Base-by-base conservation (phyloP, 2,329 filamentous ascomycete species). In the Xylaria sp. region DNA sequence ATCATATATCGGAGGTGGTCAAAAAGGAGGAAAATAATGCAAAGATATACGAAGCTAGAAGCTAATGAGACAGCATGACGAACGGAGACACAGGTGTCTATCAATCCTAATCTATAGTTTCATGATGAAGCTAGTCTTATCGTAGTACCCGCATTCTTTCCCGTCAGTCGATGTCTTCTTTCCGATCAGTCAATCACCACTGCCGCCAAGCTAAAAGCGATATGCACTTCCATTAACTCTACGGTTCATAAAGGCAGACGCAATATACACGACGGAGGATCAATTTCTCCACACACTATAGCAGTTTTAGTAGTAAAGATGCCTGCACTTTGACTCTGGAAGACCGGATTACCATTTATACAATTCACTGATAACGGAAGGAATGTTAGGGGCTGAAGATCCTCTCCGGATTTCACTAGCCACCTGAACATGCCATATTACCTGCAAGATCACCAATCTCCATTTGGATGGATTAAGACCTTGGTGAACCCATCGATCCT, bases 381-480 rank as follows among this genome's bases (percentile, higher is more conserved):
- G 23, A 25, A 25, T 25, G 23, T 3, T 25, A 25, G 23, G 23
- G 23, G 23, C 23, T 25, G 3, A 25, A 25, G 28, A 3, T 6
- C 2, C 28, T 3, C 28, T 2, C 28, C 28, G 2, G 1, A 28
- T 3, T 28, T 28, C 28, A 28, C 28, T 28, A 4, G 5, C 28
- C 28, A 28, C 28, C 2, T 28, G 28, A 28, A 28, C 28, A 28
- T 3, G 28, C 28, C 28, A 13, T 50, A 18, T 10, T 20, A 18
- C 4, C 15, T 57, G 25, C 2, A 23, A 39, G 23, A 59, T 59
- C 39, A 59, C 18, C 44, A 55, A 4, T 55, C 59, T 34, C 54
- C 59, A n/a, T 69, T 69, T 8, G 56, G 66, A 39, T 69, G 62
- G 5, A 65, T 69, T 15, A 61, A 55, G 2, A 68, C 66, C 39